Evolutionary conservation across 139 green algal species (phyloP).

Genomic region (Closterium sp.): DNA sequence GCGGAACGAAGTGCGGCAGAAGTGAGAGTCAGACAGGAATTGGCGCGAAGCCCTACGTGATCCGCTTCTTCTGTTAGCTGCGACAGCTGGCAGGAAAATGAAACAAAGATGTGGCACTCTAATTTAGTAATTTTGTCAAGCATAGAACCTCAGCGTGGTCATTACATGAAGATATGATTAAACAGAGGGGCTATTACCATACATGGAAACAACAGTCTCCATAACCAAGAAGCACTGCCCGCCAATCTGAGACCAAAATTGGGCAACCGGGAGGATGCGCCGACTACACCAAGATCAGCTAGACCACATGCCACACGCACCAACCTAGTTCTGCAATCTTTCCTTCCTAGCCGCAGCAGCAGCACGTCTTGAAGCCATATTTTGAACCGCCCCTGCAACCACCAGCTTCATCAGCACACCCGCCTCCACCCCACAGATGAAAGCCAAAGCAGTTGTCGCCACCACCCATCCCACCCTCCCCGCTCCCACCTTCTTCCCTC

Average conservation of each 20-base stretch:
- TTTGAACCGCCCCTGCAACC: conserved; percentile 1
- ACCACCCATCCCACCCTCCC: conserved; percentile 1
- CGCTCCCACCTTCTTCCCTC: neutral
- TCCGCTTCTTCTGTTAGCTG: neutral
- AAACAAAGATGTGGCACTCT: too few relatives aligned
- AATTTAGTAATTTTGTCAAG: too few relatives aligned
- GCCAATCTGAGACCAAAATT: neutral
- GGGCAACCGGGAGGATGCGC: neutral
- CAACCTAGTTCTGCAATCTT: neutral
- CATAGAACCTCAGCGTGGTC: too few relatives aligned
- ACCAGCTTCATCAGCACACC: conserved; percentile 19
- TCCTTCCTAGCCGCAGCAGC: neutral
- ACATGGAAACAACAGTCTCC: too few relatives aligned
- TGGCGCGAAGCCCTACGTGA: neutral
- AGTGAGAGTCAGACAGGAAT: neutral
- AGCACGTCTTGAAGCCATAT: neutral
- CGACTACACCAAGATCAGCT: neutral
- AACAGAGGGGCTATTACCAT: too few relatives aligned
- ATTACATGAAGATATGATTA: too few relatives aligned
- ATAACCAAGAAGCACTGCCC: neutral
- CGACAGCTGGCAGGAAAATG: too few relatives aligned
- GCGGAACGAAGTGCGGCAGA: neutral
- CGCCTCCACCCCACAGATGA: conserved; percentile 9
- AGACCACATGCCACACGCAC: neutral
- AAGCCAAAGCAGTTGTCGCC: conserved; percentile 7